Evolutionary conservation across 2,329 filamentous ascomycete genomes (phyloP).

Genomic region (Trichoderma atrobrunneum): DNA sequence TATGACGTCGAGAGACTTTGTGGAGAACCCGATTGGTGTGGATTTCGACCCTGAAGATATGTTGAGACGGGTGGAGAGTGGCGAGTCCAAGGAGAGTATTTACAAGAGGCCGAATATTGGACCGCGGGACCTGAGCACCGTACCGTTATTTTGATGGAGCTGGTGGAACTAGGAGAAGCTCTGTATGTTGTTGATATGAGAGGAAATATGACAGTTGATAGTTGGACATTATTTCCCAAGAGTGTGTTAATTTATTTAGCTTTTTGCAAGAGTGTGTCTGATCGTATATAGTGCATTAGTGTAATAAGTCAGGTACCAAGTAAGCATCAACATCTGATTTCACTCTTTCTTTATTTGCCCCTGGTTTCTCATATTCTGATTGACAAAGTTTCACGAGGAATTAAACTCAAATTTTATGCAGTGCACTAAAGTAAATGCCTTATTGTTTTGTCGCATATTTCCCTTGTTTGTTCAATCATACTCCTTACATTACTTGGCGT

Average conservation of each 20-base stretch:
- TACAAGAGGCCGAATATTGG: constrained; percentile 19
- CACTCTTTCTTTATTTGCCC: not conserved
- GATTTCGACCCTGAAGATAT: constrained; percentile 19
- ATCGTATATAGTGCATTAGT: not conserved
- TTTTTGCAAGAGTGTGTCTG: not conserved
- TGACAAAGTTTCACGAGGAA: not conserved
- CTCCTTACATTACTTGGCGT: not conserved
- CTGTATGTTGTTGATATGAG: not conserved
- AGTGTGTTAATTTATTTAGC: not conserved
- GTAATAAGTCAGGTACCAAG: not conserved
- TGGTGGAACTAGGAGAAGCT: not conserved
- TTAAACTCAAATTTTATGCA: not conserved
- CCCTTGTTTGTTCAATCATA: not conserved
- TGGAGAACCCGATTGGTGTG: constrained; percentile 36
- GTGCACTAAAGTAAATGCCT: not conserved
- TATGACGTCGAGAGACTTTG: constrained; percentile 38
- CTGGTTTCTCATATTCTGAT: not conserved
- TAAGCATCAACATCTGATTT: not conserved
- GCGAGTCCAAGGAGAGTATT: constrained; percentile 10
- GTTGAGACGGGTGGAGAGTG: constrained; percentile 7
- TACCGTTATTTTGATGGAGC: not conserved
- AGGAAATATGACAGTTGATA: not conserved
- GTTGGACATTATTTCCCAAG: not conserved
- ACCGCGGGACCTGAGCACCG: not conserved
- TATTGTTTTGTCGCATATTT: not conserved